phyloP scores from a whole-genome alignment of 768 basidiomycete species.

The Tricholoma hemisulphureum region DNA sequence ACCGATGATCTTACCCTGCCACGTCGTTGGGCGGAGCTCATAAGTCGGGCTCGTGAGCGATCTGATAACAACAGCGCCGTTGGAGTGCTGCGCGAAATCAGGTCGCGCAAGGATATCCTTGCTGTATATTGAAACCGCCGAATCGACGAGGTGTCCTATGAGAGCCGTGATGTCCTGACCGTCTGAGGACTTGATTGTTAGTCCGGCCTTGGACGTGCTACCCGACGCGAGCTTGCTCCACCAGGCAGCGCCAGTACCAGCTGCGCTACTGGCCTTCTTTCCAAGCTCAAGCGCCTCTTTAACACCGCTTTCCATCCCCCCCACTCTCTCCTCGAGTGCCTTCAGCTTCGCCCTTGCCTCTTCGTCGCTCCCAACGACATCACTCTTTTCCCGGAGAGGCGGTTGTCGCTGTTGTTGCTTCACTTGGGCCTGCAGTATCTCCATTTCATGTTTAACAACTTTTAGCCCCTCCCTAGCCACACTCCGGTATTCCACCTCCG shows the following conservation, averaged over 20 bases:
- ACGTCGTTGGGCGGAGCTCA: slow-evolving; percentile 54
- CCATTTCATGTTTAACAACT: slow-evolving; percentile 55
- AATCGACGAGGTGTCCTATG: slow-evolving; percentile 74
- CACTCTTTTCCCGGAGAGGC: slow-evolving; percentile 8
- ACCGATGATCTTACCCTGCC: slow-evolving; percentile 49
- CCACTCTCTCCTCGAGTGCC: slow-evolving; percentile 62
- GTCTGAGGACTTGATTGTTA: slow-evolving; percentile 71
- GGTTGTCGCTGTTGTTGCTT: slow-evolving; percentile 24
- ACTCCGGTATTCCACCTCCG: slow-evolving; percentile 47
- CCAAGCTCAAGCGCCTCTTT: slow-evolving; percentile 72
- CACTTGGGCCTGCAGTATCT: slow-evolving; percentile 46
- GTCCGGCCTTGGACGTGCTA: slow-evolving; percentile 35
- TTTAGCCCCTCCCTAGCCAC: slow-evolving; percentile 45
- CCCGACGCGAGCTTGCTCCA: slow-evolving; percentile 64
- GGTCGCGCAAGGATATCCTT: slow-evolving; percentile 80
- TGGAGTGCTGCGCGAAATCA: slow-evolving; percentile 84
- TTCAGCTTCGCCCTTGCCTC: slow-evolving; percentile 55
- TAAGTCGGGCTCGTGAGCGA: slow-evolving; percentile 80
- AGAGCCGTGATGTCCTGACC: slow-evolving; percentile 70
- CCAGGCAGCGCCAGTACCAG: slow-evolving; percentile 53
- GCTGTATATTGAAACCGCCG: slow-evolving; percentile 60
- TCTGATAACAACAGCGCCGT: slow-evolving; percentile 79
- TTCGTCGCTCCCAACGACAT: slow-evolving; percentile 42
- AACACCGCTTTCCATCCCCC: slow-evolving; percentile 57
- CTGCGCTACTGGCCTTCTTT: slow-evolving; percentile 39